Evolutionary conservation across 2,329 filamentous ascomycete genomes (phyloP).

Genomic region (Bipolaris cookei): DNA sequence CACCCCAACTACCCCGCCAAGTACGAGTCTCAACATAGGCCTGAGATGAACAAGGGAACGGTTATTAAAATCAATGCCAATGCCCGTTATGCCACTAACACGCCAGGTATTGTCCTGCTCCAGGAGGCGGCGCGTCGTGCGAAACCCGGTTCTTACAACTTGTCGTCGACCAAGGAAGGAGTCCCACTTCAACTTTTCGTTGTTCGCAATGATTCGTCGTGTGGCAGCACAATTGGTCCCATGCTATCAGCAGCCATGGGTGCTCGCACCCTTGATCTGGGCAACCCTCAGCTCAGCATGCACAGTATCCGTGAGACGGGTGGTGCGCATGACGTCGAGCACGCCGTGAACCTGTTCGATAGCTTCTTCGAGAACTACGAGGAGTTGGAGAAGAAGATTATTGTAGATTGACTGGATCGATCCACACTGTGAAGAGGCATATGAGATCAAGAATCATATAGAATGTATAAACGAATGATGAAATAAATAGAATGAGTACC

Average conservation of each 20-base stretch:
- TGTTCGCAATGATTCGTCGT: slow-evolving; percentile 91
- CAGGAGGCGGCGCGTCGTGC: slow-evolving; percentile 78
- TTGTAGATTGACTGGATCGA: slow-evolving; percentile 70
- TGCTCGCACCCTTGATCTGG: slow-evolving; percentile 86
- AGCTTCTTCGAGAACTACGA: slow-evolving; percentile 87
- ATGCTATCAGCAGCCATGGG: slow-evolving; percentile 90
- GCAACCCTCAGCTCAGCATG: slow-evolving; percentile 95
- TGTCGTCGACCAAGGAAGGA: slow-evolving; percentile 59
- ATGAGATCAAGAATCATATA: slow-evolving; percentile 1
- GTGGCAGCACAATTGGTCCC: slow-evolving; percentile 96
- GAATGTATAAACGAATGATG: slow-evolving; percentile 9
- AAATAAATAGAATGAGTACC: slow-evolving; percentile 11
- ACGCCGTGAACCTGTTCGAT: slow-evolving; percentile 84
- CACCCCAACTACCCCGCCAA: slow-evolving; percentile 94
- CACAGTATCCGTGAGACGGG: slow-evolving; percentile 95
- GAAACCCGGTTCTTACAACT: slow-evolving; percentile 56
- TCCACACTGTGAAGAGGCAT: slow-evolving; percentile 29
- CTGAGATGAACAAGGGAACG: slow-evolving; percentile 93
- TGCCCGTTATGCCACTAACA: slow-evolving; percentile 94
- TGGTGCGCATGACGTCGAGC: slow-evolving; percentile 83
- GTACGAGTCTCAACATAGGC: slow-evolving; percentile 89
- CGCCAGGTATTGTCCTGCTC: slow-evolving; percentile 88
- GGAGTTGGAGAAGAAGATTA: slow-evolving; percentile 79
- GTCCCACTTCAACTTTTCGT: slow-evolving; percentile 96
- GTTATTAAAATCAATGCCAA: slow-evolving; percentile 99